Evolutionary conservation across 2,329 filamentous ascomycete genomes (phyloP), one percentile per base, ranked within the genome.

Genomic region (Beauveria sp.): DNA sequence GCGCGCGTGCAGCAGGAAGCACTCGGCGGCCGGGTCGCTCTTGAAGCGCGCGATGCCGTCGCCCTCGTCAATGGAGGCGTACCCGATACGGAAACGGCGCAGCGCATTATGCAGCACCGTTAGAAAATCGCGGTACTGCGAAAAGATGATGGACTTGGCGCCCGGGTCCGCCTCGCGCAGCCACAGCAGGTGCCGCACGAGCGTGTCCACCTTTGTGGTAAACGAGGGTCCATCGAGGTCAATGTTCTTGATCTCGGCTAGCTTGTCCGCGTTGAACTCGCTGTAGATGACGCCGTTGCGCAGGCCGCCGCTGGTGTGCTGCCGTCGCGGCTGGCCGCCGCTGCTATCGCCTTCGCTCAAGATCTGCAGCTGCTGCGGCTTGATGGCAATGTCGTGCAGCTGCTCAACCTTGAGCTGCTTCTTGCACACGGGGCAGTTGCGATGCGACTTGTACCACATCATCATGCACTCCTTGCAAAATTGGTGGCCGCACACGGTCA

Each of bases 121-220:
- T 1, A 98, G 79, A 67, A 97, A 98, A 60, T 90, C 88, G 61
- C 84, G 84, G 73, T 91, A 83, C 75, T 98, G 93, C 1, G 91
- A 96, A 73, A 96, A 99, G n/a, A 98, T 83, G 71, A 99, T 89
- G 0, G 90, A 90, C 71, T 98, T 98, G 10, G 91, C 86, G 0
- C 91, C 91, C 0, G 91, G 90, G 67, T 97, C 92, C 53, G 90
- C 85, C 66, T 89, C 80, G 2, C 93, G 86, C 22, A 98, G 80
- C 90, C 91, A 97, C 18, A 96, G 75, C 2, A 98, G 75, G 72
- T 98, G 95, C 2, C 91, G 84, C 31, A 88, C 82, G 3, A 93
- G 76, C 0, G 86, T 96, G 71, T 97, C 92, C 20, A 98, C 88
- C 74, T 98, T 99, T 0, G 90, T 96, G 1, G 91, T 92, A 69